Evolutionary conservation across 1,284 basidiomycete species (phyloP), one percentile per base, ranked within the genome.

Genomic region (Chondrostereum purpureum): DNA sequence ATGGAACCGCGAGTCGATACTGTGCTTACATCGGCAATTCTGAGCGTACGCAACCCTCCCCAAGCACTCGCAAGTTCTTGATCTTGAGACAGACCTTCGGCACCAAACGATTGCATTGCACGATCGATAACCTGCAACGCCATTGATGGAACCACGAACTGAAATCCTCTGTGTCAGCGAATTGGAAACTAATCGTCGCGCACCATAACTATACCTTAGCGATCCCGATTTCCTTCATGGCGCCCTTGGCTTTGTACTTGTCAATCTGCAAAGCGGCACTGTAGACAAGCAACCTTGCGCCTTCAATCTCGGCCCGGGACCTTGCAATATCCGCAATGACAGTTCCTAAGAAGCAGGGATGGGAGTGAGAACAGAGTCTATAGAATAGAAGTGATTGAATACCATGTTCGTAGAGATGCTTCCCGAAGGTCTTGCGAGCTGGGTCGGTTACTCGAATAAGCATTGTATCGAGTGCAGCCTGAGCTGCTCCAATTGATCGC

Each of bases 201-300:
- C 47, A 46, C 33, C 19, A 24, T 16, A 12, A 14, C 40, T 40
- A 44, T 48, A 89, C 93, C 77, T 99, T 99, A 47, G 92, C 91
- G 53, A 97, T 91, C 34, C 91, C 94, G 58, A 99, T 99, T 64
- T 98, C 95, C 65, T 94, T 94, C 66, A 97, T 63, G 0, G 96
- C 95, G 34, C 90, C 93, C 64, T 98, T 99, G 2, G 95, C 91
- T 53, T 87, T 81, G 59, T 79, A 70, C 55, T 82, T 83, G 68
- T 98, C 94, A 50, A 98, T 94, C 86, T 92, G 89, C 51, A 89
- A 69, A n/a, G 95, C 95, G 2, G 96, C 95, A 48, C 89, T 87
- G 46, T 96, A 72, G 6, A 98, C 95, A 1, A 99, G 73, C 45
- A 98, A 70, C 27, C 95, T 73, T 10, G 88, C 83, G 39, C 78